Conservation (phyloP, 1,284 basidiomycete species). For the Leccinum glutinopallens region DNA sequence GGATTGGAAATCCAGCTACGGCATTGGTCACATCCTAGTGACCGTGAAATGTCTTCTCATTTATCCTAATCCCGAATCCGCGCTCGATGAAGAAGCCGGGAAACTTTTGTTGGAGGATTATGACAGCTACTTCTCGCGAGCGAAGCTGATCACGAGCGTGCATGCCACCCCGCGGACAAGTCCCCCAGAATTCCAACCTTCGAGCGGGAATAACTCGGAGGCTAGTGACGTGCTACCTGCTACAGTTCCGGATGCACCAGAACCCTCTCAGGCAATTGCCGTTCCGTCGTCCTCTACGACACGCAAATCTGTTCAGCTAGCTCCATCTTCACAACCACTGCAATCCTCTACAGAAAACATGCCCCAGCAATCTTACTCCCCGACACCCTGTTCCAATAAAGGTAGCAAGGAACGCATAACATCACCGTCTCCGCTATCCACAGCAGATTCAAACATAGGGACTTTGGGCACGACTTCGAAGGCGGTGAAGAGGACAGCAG, state of each 20-base stretch:
- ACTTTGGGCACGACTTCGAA: conserved; percentile 46
- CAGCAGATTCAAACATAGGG: conserved; percentile 65
- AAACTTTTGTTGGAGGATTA: conserved; percentile 90
- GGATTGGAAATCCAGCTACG: conserved; percentile 93
- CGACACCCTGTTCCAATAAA: conserved; percentile 44
- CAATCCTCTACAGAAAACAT: conserved; percentile 43
- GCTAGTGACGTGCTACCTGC: conserved; percentile 21
- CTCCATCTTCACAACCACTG: conserved; percentile 37
- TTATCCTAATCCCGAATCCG: conserved; percentile 94
- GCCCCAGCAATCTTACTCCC: conserved; percentile 36
- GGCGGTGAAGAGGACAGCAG: conserved; percentile 68
- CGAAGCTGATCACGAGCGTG: conserved; percentile 81
- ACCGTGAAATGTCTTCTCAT: conserved; percentile 95
- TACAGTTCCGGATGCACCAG: conserved; percentile 25
- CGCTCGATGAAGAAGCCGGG: conserved; percentile 92
- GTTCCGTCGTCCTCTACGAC: conserved; percentile 32
- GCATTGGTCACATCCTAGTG: conserved; percentile 87
- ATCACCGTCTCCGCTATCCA: conserved; percentile 65
- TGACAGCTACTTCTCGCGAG: conserved; percentile 80
- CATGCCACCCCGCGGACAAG: conserved; percentile 76
- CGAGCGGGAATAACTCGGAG: conserved; percentile 31
- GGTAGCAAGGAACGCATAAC: conserved; percentile 58
- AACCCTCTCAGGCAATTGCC: conserved; percentile 30
- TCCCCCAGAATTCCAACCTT: conserved; percentile 68
- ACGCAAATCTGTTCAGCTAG: conserved; percentile 42